Conservation (phyloP, 352 stramenopile species). For the Blastocystis sp. region DNA sequence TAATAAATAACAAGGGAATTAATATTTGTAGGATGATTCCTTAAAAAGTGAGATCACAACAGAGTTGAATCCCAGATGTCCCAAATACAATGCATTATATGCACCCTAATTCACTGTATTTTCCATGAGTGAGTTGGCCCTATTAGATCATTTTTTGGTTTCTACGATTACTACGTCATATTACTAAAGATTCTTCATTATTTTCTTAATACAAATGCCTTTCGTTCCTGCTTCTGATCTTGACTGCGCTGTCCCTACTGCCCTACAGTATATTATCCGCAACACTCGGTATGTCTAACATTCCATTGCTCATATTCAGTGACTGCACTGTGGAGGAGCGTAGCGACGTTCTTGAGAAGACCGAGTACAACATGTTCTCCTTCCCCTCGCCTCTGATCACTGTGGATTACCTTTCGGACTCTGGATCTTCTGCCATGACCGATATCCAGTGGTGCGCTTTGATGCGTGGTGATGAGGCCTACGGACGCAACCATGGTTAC, state of each 20-base stretch:
- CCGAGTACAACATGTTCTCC: slow-evolving; percentile 63
- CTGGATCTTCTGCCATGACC: slow-evolving; percentile 61
- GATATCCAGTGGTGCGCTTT: slow-evolving; percentile 61
- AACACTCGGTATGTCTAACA: slow-evolving; percentile 37
- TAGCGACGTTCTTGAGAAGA: slow-evolving; percentile 46
- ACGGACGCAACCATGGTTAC: slow-evolving; percentile 60
- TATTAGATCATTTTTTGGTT: background rate
- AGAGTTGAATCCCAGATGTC: too few species aligned
- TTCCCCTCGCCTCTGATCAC: slow-evolving; percentile 62
- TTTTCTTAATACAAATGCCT: slow-evolving; percentile 43
- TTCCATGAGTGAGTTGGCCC: background rate
- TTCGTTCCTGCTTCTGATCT: slow-evolving; percentile 37
- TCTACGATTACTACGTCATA: slow-evolving; percentile 46
- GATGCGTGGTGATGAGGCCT: slow-evolving; percentile 57
- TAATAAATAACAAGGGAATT: too few species aligned
- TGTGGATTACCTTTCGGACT: slow-evolving; percentile 59
- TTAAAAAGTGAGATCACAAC: too few species aligned
- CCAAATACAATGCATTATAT: background rate
- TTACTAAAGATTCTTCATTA: background rate
- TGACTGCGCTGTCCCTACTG: slow-evolving; percentile 29
- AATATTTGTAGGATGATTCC: too few species aligned
- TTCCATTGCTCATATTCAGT: background rate
- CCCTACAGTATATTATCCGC: slow-evolving; percentile 49
- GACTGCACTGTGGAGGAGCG: slow-evolving; percentile 56
- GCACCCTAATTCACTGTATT: background rate